Evolutionary conservation across 2,329 filamentous ascomycete species (phyloP), one percentile per base, ranked within the genome.

Genomic region (Calonectria multiphialidica): DNA sequence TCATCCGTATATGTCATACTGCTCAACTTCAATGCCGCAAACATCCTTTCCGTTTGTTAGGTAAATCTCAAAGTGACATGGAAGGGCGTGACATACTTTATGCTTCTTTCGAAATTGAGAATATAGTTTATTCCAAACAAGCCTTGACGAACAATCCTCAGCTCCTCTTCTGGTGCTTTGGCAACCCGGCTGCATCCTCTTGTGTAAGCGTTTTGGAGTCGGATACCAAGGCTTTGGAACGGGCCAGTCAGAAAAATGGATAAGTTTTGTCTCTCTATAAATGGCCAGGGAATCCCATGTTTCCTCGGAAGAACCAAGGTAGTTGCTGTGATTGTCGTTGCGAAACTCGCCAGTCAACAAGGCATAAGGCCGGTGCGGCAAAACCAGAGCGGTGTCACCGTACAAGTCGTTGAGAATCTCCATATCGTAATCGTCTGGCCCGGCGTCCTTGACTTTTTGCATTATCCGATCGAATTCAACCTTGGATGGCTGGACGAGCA

Each of bases 161-260:
- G 15, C 18, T 44, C 88, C 90, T 0, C 87, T 10, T 10, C 33
- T 89, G 69, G 84, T 89, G 53, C 88, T 89, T 72, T 82, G 90
- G 9, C 79, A 80, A 10, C 64, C 62, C 0, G 80, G 80, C 23
- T 81, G 79, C 5, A 64, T 49, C 12, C 68, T 25, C 9, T 67
- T 37, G 12, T 5, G 40, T 0, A 73, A 30, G 0, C 68, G 55
- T 0, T 76, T 71, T 1, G 70, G 30, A 0, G 75, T 75, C 0
- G 53, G 78, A 83, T 74, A 71, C 87, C 87, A 88, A 0, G 87
- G 87, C 71, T 94, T 94, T 0, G 92, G 91, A 7, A 93, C 76
- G 1, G 93, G 93, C 90, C 90, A 93, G 78, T 95, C 93, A 15
- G 90, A 92, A 80, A 94, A 94, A 80, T 94, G 93, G 2, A 94